These are phyloP conservation scores for Irpex lacteus DNA, from an alignment of 1,284 basidiomycete genomes.

Conservation along the genomic window DNA sequence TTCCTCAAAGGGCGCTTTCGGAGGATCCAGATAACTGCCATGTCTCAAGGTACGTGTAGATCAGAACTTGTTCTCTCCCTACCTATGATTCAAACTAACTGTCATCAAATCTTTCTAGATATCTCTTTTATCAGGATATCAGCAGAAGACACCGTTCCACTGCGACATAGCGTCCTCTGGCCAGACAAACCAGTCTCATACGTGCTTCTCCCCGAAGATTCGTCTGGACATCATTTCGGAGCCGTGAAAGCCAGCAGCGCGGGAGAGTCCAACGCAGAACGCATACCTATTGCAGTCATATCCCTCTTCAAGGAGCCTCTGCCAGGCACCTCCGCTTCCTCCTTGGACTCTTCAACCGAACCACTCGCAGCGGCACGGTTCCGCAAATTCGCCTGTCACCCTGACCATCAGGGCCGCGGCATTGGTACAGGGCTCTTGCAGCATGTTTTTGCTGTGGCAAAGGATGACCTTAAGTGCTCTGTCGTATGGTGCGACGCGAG, in stretches of 20 bases:
- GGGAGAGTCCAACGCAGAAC: not conserved
- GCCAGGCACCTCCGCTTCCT: conserved; percentile 20
- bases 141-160: conserved; percentile 41
- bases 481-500: conserved; percentile 60
- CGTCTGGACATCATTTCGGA: conserved; percentile 48
- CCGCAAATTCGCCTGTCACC: conserved; percentile 58
- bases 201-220: conserved; percentile 52
- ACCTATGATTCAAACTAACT: not conserved
- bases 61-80: not conserved
- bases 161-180: conserved; percentile 60
- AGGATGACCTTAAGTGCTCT: conserved; percentile 33
- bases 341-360: not conserved
- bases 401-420: conserved; percentile 43
- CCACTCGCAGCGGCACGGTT: conserved; percentile 40
- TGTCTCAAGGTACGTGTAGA: not conserved
- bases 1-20: no score
- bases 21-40: not conserved
- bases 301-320: conserved; percentile 51
- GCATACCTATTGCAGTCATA: conserved; percentile 46
- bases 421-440: conserved; percentile 48
- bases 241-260: conserved; percentile 37
- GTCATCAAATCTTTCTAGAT: not conserved
- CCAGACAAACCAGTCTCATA: conserved; percentile 46
- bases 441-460: conserved; percentile 38
- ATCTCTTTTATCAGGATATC: conserved; percentile 29